Evolutionary conservation across 192 early-diverging fungal genomes (phyloP).

Genomic region (Backusella tarrabulga): DNA sequence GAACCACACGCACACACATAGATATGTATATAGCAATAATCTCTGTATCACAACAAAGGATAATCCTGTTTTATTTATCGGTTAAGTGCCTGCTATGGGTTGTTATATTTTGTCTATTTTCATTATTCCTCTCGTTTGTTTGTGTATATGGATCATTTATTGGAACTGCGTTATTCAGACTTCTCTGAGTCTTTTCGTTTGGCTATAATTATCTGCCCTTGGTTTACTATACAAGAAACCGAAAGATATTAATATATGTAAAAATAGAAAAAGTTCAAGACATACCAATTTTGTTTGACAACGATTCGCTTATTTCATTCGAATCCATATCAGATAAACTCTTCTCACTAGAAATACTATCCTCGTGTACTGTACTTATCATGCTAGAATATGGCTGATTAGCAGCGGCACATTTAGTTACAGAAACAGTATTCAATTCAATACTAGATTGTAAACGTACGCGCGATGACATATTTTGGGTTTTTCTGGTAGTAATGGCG

Average conservation of each 20-base stretch:
- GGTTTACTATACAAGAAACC: neutral
- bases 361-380: neutral
- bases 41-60: neutral
- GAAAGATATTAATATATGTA: neutral
- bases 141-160: neutral
- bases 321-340: neutral
- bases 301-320: neutral
- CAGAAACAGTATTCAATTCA: neutral
- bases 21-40: neutral
- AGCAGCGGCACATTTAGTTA: neutral
- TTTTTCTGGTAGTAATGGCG: slow-evolving; percentile 14
- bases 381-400: neutral
- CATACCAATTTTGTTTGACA: neutral
- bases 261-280: neutral
- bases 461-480: neutral
- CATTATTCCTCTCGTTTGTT: neutral
- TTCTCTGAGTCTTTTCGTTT: neutral
- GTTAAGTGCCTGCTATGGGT: neutral
- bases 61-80: neutral
- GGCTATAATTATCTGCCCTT: neutral
- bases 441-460: neutral
- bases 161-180: neutral
- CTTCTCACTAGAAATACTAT: neutral
- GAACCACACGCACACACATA: neutral
- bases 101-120: neutral